Evolutionary conservation across 208 protist genomes (phyloP), one percentile per base, ranked within the genome.

Genomic region (Leishmania mexicana): DNA sequence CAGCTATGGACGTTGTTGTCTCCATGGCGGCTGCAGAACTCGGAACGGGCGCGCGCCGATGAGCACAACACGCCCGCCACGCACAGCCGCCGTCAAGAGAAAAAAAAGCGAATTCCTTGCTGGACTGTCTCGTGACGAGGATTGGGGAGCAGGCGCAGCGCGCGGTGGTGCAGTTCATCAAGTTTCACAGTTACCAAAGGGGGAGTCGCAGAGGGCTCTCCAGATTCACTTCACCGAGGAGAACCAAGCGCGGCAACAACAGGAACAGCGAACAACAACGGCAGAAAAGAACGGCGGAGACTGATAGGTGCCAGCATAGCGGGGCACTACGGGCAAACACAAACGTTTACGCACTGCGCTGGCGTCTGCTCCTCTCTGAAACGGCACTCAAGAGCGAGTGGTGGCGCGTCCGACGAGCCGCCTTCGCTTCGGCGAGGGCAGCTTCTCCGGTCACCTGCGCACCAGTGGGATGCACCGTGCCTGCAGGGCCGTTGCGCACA

Each of bases 321-420:
- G 73, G 65, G 68, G 51, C 11, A 74, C 31, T 11, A 75, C 47
- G 70, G 54, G 54, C 45, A 35, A 65, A 47, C 40, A 47, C 65
- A 45, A 42, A 24, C 65, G 10, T 40, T 78, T 51, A 81, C 38
- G 58, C 42, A 3, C 62, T 78, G n/a, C 78, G 71, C 8, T 80
- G 77, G 3, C 74, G 64, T 60, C 38, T 76, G 15, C 65, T 42
- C 28, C 47, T 75, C 58, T 35, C 65, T 10, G 74, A 80, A 35
- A 86, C 79, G 19, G 78, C 78, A 15, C 58, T 79, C 35, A 81
- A 67, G 38, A 81, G 42, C 11, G 78, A 80, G 35, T 60, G 71
- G 64, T 86, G 65, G 74, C 83, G 82, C 71, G 76, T 45, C 17
- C 84, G 76, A 51, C 73, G 78, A 17, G 72, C 78, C 8, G 70